A percentile compares a stretch with the other conserved stretches of the same genome.
These are phyloP conservation scores for Cyberlindnera americana DNA, from an alignment of 805 yeast species.

Conservation along the genomic window DNA sequence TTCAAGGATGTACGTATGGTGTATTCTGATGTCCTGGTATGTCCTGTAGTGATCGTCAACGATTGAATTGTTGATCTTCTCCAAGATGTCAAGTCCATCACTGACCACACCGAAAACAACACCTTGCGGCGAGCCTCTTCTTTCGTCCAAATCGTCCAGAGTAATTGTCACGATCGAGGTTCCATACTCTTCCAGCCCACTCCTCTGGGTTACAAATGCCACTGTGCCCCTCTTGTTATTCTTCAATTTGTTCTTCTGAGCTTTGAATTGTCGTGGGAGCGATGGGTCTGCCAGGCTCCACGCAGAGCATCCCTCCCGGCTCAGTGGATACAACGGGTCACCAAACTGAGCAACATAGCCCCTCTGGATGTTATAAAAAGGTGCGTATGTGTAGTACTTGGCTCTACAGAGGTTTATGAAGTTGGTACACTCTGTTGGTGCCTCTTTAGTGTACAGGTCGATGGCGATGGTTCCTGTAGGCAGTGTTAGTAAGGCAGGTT, in stretches of 20 bases:
- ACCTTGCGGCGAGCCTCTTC: conserved; percentile 11
- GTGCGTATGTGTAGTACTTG: conserved; percentile 49
- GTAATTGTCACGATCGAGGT: conserved; percentile 39
- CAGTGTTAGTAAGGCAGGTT: neutral
- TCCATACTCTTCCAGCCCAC: conserved; percentile 17
- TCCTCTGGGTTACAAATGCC: conserved; percentile 23
- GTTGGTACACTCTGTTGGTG: conserved; percentile 39
- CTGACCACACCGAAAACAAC: conserved; percentile 47
- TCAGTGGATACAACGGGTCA: conserved; percentile 42
- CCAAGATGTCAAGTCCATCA: conserved; percentile 48
- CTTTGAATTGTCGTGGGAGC: conserved; percentile 17
- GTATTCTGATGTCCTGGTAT: conserved; percentile 46
- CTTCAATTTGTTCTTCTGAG: conserved; percentile 22
- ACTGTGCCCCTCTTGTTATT: conserved; percentile 35
- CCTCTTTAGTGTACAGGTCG: conserved; percentile 38
- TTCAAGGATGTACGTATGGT: conserved; percentile 45
- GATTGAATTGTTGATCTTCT: conserved; percentile 37
- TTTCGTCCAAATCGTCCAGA: conserved; percentile 28
- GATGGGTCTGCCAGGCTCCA: conserved; percentile 30
- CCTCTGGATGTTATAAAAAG: conserved; percentile 42
- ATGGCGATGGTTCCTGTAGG: conserved; percentile 46
- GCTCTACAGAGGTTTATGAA: conserved; percentile 53
- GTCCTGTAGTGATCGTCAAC: conserved; percentile 41
- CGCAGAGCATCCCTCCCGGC: conserved; percentile 30
- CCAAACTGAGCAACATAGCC: conserved; percentile 44